Conservation (phyloP, 768 basidiomycete genomes). For the Mycena rebaudengoi region DNA sequence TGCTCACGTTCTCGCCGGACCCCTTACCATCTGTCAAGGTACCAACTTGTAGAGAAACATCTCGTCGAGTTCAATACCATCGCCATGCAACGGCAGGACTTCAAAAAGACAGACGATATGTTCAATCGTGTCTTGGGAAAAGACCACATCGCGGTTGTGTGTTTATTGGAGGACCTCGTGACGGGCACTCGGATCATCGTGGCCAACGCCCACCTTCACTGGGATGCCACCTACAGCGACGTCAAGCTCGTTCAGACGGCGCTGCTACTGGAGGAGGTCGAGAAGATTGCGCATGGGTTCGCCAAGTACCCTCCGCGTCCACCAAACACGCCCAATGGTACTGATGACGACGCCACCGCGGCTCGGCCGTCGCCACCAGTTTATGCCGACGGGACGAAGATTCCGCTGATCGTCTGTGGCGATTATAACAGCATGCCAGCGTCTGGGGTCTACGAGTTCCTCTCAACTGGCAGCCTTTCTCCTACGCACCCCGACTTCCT, state of each 20-base stretch:
- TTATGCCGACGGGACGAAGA: conserved; percentile 87
- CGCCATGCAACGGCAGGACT: conserved; percentile 92
- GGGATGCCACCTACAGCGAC: conserved; percentile 92
- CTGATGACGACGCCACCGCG: conserved; percentile 32
- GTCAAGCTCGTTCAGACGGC: conserved; percentile 98
- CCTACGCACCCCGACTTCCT: conserved; percentile 91
- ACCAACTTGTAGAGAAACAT: conserved; percentile 91
- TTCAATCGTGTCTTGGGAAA: conserved; percentile 97
- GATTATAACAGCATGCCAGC: conserved; percentile 93
- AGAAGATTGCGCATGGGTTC: conserved; percentile 88
- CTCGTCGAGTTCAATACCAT: conserved; percentile 93
- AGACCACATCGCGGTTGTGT: conserved; percentile 91
- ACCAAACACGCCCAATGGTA: conserved; percentile 48
- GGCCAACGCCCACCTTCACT: conserved; percentile 90
- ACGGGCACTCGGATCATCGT: conserved; percentile 91
- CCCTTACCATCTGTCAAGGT: conserved; percentile 56
- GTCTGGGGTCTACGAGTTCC: conserved; percentile 92
- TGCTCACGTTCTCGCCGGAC: conserved; percentile 3
- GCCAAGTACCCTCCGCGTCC: conserved; percentile 78
- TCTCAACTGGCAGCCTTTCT: conserved; percentile 74
- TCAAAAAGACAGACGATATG: conserved; percentile 99
- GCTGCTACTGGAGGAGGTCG: conserved; percentile 89
- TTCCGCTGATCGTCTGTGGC: conserved; percentile 91
- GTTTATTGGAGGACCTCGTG: conserved; percentile 84
- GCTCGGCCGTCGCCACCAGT: conserved; percentile 63